phyloP scores from a whole-genome alignment of 1,284 basidiomycete genomes.

The Rhodotorula sp. region DNA sequence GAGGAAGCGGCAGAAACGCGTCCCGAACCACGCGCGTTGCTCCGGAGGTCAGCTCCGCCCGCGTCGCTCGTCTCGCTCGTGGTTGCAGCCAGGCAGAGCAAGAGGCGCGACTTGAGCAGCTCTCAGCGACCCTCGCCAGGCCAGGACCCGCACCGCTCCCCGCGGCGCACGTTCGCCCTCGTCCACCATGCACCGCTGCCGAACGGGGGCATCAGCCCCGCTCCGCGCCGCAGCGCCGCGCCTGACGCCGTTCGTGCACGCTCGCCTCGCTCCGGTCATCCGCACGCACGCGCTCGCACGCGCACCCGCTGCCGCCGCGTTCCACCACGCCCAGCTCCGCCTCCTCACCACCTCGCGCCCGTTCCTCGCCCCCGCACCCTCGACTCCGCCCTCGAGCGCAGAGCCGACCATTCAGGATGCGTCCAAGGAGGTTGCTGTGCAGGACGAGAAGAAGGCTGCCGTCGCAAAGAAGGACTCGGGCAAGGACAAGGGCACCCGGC shows the following conservation, averaged over 20 bases:
- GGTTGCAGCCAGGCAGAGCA: background rate
- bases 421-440: conserved; percentile 18
- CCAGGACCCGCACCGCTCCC: no score
- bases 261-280: conserved; percentile 19
- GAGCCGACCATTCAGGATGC: background rate
- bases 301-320: background rate
- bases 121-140: background rate
- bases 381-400: conserved; percentile 4
- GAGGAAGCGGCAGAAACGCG: no score
- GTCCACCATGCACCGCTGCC: background rate
- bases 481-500: conserved; percentile 27
- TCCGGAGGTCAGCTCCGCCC: background rate
- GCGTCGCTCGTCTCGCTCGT: background rate
- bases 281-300: background rate
- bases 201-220: background rate
- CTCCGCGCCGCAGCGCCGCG: background rate
- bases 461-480: conserved; percentile 26
- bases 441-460: conserved; percentile 31
- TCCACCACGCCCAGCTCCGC: conserved; percentile 21
- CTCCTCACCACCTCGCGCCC: conserved; percentile 25
- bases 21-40: no score
- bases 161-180: background rate
- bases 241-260: conserved; percentile 23
- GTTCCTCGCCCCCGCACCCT: conserved; percentile 24
- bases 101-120: background rate